These are phyloP conservation scores for Irpex sp. DNA, from an alignment of 1,284 basidiomycete species.

Conservation along the genomic window DNA sequence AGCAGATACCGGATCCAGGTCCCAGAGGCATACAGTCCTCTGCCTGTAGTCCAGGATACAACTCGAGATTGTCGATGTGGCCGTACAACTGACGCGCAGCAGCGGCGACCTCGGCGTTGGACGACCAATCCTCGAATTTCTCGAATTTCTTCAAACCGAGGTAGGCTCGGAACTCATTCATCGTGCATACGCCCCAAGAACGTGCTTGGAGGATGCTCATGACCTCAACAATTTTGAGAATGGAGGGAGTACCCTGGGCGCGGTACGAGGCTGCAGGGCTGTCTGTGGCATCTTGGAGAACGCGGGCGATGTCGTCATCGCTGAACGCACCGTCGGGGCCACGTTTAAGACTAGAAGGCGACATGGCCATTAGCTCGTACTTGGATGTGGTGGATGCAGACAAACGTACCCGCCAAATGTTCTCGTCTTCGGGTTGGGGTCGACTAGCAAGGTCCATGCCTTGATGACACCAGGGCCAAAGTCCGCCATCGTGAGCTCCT, in stretches of 20 bases:
- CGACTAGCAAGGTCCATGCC: conserved; percentile 29
- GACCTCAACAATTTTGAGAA: conserved; percentile 69
- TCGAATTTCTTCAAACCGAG: conserved; percentile 52
- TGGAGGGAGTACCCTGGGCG: conserved; percentile 72
- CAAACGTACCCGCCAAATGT: conserved; percentile 48
- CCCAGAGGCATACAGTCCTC: conserved; percentile 51
- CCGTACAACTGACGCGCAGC: conserved; percentile 70
- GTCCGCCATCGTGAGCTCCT: conserved; percentile 12
- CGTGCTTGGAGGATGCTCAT: conserved; percentile 66
- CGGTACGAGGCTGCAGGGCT: conserved; percentile 67
- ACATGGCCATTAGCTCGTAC: neutral
- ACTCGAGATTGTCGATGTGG: conserved; percentile 74
- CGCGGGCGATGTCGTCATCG: conserved; percentile 65
- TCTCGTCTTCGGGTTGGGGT: conserved; percentile 43
- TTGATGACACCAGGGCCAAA: conserved; percentile 17
- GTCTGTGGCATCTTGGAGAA: conserved; percentile 67
- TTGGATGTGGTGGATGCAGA: neutral
- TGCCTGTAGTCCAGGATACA: conserved; percentile 75
- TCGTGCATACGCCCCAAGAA: conserved; percentile 71
- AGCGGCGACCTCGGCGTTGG: conserved; percentile 58
- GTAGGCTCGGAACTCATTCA: conserved; percentile 64
- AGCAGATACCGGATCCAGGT: conserved; percentile 79
- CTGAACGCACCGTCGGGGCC: conserved; percentile 53
- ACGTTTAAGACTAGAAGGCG: conserved; percentile 44
- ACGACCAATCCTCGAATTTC: conserved; percentile 78